Evolutionary conservation across 306 rosid genomes (phyloP), one percentile per base, ranked within the genome.

Genomic region (Pterocarpus santalinus): DNA sequence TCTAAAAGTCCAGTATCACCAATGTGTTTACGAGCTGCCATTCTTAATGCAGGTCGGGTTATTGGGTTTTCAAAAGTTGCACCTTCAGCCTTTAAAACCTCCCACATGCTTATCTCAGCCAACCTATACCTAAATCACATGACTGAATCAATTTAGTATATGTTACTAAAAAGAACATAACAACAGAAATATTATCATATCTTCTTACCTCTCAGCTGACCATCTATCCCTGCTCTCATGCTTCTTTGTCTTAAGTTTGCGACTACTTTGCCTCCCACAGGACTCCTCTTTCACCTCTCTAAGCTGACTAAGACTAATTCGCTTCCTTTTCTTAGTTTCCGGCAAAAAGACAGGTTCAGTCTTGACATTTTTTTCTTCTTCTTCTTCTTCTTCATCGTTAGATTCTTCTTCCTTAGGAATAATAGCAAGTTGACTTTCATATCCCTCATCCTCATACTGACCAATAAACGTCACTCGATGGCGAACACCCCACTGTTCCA

Each of bases 1-100:
- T 94, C 98, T 28, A 94, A 87, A 75, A 94, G 88, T 71, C 98
- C 98, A 5, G 98, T 94, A 88, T 94, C 98, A n/a, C 97, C 97
- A 60, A 94, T 89, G 76, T 66, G 81, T 69, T 86, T 83, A 65
- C 94, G 97, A 22, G 95, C 97, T 46, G 90, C 89, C 58, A 28
- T 28, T 82, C 98, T 89, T 53, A 94, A 84, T 2, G 77, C 91
- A 68, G 81, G 83, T 79, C 97, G 90, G 70, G 94, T 32, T 67
- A 94, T 84, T 71, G 97, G 96, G 53, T 86, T 87, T 32, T 77
- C 82, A 87, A 88, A 92, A n/a, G 90, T 90, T 3, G 98, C 98
- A 14, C 88, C 95, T 77, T 85, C 86, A 65, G 89, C 88, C 84
- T 86, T 90, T 85, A 94, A 73, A 14, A 92, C 83, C 51, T 89